Evolutionary conservation across 305 asterid species (phyloP), one percentile per base, ranked within the genome.

Genomic region (Rubia peregrina): DNA sequence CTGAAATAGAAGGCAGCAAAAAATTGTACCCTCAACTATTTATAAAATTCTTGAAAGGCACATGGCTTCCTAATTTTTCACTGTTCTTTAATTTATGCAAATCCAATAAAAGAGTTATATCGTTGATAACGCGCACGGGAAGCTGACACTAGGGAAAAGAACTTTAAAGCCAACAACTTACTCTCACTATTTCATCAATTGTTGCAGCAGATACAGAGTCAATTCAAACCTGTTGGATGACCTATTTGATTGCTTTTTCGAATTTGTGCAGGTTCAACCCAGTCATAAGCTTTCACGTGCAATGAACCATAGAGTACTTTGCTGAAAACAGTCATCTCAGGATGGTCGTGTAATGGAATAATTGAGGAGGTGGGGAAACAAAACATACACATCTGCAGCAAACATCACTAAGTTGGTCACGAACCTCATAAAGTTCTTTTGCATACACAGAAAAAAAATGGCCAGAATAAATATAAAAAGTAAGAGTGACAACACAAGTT

Each of bases 331-430:
- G 96, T 89, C 98, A 94, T 94, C 79, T 89, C 93, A 43, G 96
- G 98, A 86, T 94, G 98, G 72, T 89, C 95, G 79, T 94, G 99
- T 75, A 94, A 94, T 68, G 96, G 99, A 86, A 94, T 94, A 72
- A 90, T 95, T 40, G 96, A 82, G 61, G 99, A 94, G 49, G 99
- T 88, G 61, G 98, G 99, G 80, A 94, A 89, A 80, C 93, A 86
- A 78, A 91, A 91, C 74, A 94, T 83, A 81, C 97, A 94, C 91
- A 94, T 91, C 98, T 94, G 98, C 95, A 82, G 71, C 51, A 74
- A 73, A 83, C 63, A 62, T 72, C 76, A 74, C 62, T 38, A 65
- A 77, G 76, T 77, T 63, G 40, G 76, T 72, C 78, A 82, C 67
- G 71, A 61, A 75, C 53, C 67, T 56, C 68, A 67, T 63, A 70